phyloP scores from a whole-genome alignment of 176 grass and related monocot species.

The Lolium perenne region DNA sequence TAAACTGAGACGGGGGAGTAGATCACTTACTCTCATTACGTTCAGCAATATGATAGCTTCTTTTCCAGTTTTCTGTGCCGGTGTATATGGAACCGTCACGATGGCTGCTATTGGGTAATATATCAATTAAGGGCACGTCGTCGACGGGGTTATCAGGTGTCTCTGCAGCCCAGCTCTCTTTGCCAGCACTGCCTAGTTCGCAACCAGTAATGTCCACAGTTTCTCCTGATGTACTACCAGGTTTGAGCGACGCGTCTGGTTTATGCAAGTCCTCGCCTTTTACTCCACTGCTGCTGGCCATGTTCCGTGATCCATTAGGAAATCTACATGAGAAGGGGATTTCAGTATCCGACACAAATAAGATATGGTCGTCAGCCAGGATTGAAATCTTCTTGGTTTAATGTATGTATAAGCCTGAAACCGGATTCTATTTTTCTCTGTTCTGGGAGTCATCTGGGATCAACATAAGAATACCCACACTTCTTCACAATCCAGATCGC shows the following conservation, averaged over 20 bases:
- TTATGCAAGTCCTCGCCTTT: neutral
- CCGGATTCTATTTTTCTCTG: neutral
- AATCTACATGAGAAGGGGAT: neutral
- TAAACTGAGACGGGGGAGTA: too few species aligned
- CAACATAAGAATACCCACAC: neutral
- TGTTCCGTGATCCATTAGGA: neutral
- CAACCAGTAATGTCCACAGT: too few species aligned
- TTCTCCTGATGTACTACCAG: too few species aligned
- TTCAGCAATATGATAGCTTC: neutral
- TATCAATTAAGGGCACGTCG: neutral
- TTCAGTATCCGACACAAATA: neutral
- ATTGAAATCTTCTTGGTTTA: neutral
- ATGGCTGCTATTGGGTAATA: neutral
- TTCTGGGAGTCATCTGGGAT: neutral
- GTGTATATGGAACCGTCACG: neutral
- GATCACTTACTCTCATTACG: neutral
- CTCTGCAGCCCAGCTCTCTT: neutral
- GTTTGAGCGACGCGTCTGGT: too few species aligned
- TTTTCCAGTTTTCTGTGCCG: neutral
- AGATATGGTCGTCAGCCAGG: neutral
- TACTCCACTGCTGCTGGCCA: neutral
- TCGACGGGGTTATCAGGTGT: neutral
- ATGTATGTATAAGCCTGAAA: neutral
- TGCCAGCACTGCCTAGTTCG: neutral
- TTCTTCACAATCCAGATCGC: neutral